Conservation (phyloP, 129 eudicot genomes). For the Flaveria linearis region DNA sequence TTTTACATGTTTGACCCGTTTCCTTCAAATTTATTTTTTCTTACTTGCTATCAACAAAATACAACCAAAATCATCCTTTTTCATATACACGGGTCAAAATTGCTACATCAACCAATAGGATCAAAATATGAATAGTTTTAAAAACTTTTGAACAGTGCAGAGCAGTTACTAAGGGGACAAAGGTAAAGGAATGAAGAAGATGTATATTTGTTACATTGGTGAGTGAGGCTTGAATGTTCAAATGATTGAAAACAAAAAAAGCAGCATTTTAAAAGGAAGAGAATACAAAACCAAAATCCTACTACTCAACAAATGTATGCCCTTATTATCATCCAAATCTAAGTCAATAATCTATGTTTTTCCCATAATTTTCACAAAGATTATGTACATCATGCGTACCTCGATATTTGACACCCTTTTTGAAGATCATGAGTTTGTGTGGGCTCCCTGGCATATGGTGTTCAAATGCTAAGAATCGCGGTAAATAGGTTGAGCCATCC, state of each 20-base stretch:
- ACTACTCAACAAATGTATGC: slow-evolving; percentile 21
- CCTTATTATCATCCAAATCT: slow-evolving; percentile 27
- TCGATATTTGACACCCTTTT: slow-evolving; percentile 6
- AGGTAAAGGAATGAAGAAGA: background rate
- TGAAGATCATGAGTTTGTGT: background rate
- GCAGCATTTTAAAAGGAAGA: slow-evolving; percentile 2
- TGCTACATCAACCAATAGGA: background rate
- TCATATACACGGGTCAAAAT: background rate
- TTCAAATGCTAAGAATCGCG: slow-evolving; percentile 49
- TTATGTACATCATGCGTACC: slow-evolving; percentile 32
- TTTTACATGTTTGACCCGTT: background rate
- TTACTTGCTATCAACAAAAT: background rate
- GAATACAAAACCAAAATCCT: slow-evolving; percentile 34
- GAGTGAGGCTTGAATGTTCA: background rate
- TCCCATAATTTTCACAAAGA: slow-evolving; percentile 34
- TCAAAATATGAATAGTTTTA: no score
- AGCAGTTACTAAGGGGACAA: background rate
- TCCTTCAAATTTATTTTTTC: background rate
- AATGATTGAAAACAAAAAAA: background rate
- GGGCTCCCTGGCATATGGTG: background rate
- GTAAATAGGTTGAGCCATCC: slow-evolving; percentile 80
- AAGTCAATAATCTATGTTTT: slow-evolving; percentile 25
- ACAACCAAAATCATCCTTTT: background rate
- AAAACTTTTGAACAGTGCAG: background rate
- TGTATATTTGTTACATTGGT: background rate